Conservation (phyloP, 306 rosid species). For the Luffa acutangula region DNA sequence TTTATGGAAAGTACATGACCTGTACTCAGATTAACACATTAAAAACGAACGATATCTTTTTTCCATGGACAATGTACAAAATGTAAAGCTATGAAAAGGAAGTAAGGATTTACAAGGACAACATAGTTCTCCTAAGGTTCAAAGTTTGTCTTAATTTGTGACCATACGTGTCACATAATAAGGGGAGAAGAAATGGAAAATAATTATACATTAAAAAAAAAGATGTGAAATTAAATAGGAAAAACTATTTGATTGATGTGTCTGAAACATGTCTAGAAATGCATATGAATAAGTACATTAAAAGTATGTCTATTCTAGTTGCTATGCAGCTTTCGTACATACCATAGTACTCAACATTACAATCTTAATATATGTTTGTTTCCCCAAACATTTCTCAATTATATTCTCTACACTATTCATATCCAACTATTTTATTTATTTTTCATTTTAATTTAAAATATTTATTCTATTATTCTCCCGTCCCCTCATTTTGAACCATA, state of each 20-base stretch:
- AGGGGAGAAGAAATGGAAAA: not conserved
- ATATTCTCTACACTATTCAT: not conserved
- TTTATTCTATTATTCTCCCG: not conserved
- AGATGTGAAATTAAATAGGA: not conserved
- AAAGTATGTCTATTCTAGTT: slow-evolving; percentile 1
- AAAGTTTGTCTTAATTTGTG: not conserved
- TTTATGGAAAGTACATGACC: no score
- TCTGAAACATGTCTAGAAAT: slow-evolving; percentile 7
- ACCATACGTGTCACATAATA: not conserved
- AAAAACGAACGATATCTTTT: not conserved
- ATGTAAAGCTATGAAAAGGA: no score
- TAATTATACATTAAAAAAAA: not conserved
- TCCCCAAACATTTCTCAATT: not conserved
- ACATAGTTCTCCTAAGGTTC: not conserved
- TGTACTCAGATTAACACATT: no score
- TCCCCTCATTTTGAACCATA: not conserved
- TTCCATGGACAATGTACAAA: not conserved
- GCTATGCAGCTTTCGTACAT: slow-evolving; percentile 9
- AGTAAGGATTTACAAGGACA: not conserved
- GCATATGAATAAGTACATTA: slow-evolving; percentile 1
- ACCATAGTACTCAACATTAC: slow-evolving; percentile 11
- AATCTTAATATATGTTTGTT: not conserved
- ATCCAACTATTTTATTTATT: not conserved
- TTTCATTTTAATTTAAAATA: not conserved
- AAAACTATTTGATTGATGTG: slow-evolving; percentile 2